phyloP scores from a whole-genome alignment of 2,329 filamentous ascomycete genomes.

The Talaromyces albobiverticillius region DNA sequence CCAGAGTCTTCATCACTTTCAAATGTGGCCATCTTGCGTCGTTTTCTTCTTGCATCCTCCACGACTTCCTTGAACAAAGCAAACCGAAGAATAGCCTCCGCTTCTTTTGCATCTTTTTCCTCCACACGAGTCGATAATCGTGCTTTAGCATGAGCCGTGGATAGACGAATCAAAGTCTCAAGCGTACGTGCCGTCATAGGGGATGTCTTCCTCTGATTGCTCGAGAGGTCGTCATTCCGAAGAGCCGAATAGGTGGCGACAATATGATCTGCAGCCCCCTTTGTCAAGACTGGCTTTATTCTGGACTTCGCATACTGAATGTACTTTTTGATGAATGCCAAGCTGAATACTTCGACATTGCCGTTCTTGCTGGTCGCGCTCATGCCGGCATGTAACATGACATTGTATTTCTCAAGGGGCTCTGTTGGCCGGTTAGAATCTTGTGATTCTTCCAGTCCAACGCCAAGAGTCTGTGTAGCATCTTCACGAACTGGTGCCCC shows the following conservation, averaged over 20 bases:
- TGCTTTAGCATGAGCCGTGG: constrained; percentile 92
- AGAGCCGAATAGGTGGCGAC: constrained; percentile 86
- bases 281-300: constrained; percentile 84
- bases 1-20: constrained; percentile 61
- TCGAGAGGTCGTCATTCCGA: constrained; percentile 92
- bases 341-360: constrained; percentile 84
- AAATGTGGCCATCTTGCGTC: constrained; percentile 70
- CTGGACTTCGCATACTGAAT: constrained; percentile 96
- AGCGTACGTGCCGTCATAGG: constrained; percentile 96
- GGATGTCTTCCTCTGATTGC: constrained; percentile 87
- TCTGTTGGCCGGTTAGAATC: constrained; percentile 73
- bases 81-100: constrained; percentile 86
- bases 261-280: constrained; percentile 88
- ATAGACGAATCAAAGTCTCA: constrained; percentile 95
- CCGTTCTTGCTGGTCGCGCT: constrained; percentile 71
- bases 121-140: constrained; percentile 85
- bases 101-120: constrained; percentile 80
- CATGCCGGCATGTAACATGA: constrained; percentile 92
- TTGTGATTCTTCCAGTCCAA: constrained; percentile 76
- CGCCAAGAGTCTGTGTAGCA: constrained; percentile 75
- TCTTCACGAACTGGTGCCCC: constrained; percentile 92
- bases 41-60: constrained; percentile 72
- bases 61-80: constrained; percentile 97
- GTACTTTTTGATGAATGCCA: constrained; percentile 99
- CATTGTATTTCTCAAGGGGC: constrained; percentile 93